Conservation (phyloP, 192 early-diverging fungal species). For the Entomortierella parvispora region DNA sequence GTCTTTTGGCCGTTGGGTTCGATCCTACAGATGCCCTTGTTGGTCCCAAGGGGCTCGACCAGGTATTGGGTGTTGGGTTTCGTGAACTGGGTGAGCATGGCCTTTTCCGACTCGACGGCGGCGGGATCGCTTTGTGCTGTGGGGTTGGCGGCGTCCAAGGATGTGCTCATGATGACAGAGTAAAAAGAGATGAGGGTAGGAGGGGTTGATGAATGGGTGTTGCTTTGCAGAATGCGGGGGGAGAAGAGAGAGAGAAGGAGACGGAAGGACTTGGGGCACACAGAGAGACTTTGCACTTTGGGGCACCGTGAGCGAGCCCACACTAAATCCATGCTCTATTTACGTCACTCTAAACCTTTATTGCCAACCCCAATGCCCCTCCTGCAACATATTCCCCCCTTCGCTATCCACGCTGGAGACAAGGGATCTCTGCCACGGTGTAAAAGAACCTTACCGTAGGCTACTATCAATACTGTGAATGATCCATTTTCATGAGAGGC, state of each 20-base stretch:
- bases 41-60: conserved; percentile 47
- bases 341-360: too few relatives aligned
- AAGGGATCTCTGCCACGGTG: too few relatives aligned
- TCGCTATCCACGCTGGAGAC: too few relatives aligned
- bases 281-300: too few relatives aligned
- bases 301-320: too few relatives aligned
- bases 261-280: too few relatives aligned
- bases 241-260: not conserved
- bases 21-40: conserved; percentile 45
- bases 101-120: conserved; percentile 47
- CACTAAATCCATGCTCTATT: too few relatives aligned
- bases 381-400: too few relatives aligned
- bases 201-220: not conserved
- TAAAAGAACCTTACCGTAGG: too few relatives aligned
- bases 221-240: not conserved
- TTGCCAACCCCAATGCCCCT: too few relatives aligned
- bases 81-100: conserved; percentile 35
- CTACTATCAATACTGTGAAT: too few relatives aligned
- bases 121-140: conserved; percentile 34
- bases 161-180: conserved; percentile 34
- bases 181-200: not conserved
- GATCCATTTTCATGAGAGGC: too few relatives aligned
- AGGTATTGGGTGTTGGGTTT: conserved; percentile 42
- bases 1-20: conserved; percentile 51
- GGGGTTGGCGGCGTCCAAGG: conserved; percentile 46